phyloP scores from a whole-genome alignment of 1,284 basidiomycete species.

The Chondrostereum purpureum region DNA sequence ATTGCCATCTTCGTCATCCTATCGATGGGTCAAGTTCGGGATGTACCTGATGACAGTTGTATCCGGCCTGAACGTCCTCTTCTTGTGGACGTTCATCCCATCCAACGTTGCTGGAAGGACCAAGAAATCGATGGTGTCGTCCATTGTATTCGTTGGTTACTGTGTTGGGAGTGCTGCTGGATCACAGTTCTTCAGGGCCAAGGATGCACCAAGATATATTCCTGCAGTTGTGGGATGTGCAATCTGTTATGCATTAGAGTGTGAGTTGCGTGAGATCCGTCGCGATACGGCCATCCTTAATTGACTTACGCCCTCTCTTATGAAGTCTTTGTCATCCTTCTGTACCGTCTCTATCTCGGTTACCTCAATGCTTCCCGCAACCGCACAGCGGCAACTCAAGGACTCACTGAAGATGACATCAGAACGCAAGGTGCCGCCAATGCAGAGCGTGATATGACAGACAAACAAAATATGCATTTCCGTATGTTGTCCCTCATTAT shows the following conservation, averaged over 20 bases:
- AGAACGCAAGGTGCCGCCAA: conserved; percentile 11
- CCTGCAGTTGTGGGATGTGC: conserved; percentile 13
- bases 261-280: conserved; percentile 4
- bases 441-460: conserved; percentile 13
- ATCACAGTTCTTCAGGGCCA: conserved; percentile 13
- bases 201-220: conserved; percentile 13
- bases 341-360: conserved; percentile 10
- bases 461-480: conserved; percentile 13
- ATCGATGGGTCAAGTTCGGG: conserved; percentile 14
- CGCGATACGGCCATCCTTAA: neutral
- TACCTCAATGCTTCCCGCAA: conserved; percentile 10
- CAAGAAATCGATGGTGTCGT: conserved; percentile 13
- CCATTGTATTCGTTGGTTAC: conserved; percentile 14
- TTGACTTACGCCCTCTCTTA: neutral
- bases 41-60: conserved; percentile 14
- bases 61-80: conserved; percentile 10
- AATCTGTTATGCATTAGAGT: conserved; percentile 12
- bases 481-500: too few species aligned
- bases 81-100: conserved; percentile 14
- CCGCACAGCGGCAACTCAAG: conserved; percentile 7
- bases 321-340: conserved; percentile 10
- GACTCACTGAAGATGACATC: conserved; percentile 10
- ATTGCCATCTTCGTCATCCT: conserved; percentile 6
- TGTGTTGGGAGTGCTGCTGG: conserved; percentile 13
- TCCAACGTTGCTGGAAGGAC: conserved; percentile 15